Conservation (phyloP, 495 filamentous ascomycete species). For the Hypoxylon rickii region DNA sequence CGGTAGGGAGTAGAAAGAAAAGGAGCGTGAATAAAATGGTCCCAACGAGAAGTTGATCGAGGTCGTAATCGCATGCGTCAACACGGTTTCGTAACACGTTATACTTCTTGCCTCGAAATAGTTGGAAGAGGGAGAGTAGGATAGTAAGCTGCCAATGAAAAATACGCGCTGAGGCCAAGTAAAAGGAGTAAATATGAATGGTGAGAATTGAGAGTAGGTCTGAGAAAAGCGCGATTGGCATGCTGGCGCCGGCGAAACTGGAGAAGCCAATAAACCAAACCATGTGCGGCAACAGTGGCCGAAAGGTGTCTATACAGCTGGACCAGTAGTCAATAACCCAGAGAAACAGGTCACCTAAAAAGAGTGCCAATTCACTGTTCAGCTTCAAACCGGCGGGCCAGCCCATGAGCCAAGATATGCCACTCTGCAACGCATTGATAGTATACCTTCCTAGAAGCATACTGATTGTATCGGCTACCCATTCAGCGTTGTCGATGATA, state of each 20-base stretch:
- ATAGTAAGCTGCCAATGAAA: slow-evolving; percentile 99
- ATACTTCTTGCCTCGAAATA: slow-evolving; percentile 96
- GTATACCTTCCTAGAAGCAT: slow-evolving; percentile 79
- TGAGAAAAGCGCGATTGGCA: slow-evolving; percentile 96
- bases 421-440: slow-evolving; percentile 83
- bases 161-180: slow-evolving; percentile 92
- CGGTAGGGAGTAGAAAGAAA: slow-evolving; percentile 93
- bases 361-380: slow-evolving; percentile 90
- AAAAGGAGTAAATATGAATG: slow-evolving; percentile 96
- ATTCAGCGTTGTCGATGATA: slow-evolving; percentile 90
- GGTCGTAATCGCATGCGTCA: slow-evolving; percentile 97
- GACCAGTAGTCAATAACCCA: slow-evolving; percentile 99
- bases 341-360: slow-evolving; percentile 91
- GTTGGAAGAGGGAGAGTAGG: slow-evolving; percentile 93
- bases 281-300: slow-evolving; percentile 79
- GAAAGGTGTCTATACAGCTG: slow-evolving; percentile 73
- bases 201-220: slow-evolving; percentile 92
- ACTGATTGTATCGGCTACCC: slow-evolving; percentile 83
- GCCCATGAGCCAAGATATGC: slow-evolving; percentile 94
- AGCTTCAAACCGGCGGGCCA: slow-evolving; percentile 98
- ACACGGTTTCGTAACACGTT: slow-evolving; percentile 97
- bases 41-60: slow-evolving; percentile 94
- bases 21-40: slow-evolving; percentile 96
- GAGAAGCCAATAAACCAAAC: slow-evolving; percentile 95
- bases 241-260: slow-evolving; percentile 91